Conservation (phyloP, 805 yeast species). For the Limtongozyma cylindracea region DNA sequence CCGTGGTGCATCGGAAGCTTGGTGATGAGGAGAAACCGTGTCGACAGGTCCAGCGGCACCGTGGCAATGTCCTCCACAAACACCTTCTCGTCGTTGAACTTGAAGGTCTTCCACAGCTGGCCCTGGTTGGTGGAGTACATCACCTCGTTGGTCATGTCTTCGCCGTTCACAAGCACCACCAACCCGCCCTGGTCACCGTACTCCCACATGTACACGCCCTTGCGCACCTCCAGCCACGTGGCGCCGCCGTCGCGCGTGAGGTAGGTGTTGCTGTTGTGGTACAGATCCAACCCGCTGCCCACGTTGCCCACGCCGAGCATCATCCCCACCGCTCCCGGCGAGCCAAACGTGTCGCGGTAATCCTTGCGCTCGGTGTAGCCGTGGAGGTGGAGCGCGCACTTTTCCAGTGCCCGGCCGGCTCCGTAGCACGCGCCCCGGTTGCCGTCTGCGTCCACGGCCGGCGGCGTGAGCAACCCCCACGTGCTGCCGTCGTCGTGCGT, state of each 20-base stretch:
- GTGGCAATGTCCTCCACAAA: constrained; percentile 55
- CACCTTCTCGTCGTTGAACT: constrained; percentile 32
- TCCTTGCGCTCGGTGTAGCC: constrained; percentile 79
- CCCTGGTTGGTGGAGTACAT: constrained; percentile 65
- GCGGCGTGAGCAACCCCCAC: constrained; percentile 57
- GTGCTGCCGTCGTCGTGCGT: constrained; percentile 83
- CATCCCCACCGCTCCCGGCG: constrained; percentile 76
- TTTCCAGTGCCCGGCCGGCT: constrained; percentile 16
- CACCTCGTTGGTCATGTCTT: constrained; percentile 28
- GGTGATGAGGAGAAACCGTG: constrained; percentile 41
- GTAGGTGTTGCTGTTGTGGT: constrained; percentile 38
- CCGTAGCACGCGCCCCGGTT: constrained; percentile 30
- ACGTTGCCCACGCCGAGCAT: constrained; percentile 88
- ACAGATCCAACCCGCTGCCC: constrained; percentile 28
- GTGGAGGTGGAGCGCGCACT: constrained; percentile 67
- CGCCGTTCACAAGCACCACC: constrained; percentile 40
- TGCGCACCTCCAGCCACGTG: constrained; percentile 58
- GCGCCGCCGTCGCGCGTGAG: constrained; percentile 79
- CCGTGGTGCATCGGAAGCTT: constrained; percentile 14
- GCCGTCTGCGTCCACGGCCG: constrained; percentile 34
- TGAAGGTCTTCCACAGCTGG: constrained; percentile 37
- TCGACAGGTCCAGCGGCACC: constrained; percentile 75
- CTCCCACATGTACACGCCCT: constrained; percentile 78
- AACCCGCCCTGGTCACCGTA: constrained; percentile 89
- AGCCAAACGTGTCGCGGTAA: constrained; percentile 62